Conservation (phyloP, 257 asterid genomes). For the Solanum dulcamara region DNA sequence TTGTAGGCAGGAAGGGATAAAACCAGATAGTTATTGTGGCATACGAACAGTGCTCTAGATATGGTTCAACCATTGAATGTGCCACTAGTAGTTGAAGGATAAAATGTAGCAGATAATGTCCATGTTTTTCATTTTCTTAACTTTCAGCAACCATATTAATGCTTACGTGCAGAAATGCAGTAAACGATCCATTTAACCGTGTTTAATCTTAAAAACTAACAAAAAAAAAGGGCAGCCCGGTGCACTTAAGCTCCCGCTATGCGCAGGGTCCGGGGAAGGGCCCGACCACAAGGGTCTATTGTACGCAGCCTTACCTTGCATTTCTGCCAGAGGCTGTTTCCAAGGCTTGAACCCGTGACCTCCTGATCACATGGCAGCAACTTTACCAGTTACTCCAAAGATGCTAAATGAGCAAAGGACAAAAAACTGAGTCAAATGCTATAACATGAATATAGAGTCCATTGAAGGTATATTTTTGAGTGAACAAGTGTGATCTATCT, state of each 20-base stretch:
- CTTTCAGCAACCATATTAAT: neutral
- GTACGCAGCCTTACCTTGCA: no score
- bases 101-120: neutral
- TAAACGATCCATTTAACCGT: neutral
- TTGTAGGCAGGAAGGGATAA: neutral
- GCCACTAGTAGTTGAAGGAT: neutral
- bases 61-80: neutral
- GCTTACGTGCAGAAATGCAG: neutral
- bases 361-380: no score
- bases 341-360: no score
- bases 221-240: no score
- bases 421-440: neutral
- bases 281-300: no score
- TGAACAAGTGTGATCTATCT: neutral
- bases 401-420: neutral
- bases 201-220: neutral
- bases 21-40: neutral
- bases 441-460: neutral
- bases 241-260: no score
- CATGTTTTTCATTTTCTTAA: neutral
- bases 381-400: no score
- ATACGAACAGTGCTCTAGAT: neutral
- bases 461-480: neutral
- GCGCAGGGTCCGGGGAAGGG: no score
- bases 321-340: no score